Base-by-base conservation (phyloP, 176 grass and related monocot genomes). In the Aegilops tauschii region DNA sequence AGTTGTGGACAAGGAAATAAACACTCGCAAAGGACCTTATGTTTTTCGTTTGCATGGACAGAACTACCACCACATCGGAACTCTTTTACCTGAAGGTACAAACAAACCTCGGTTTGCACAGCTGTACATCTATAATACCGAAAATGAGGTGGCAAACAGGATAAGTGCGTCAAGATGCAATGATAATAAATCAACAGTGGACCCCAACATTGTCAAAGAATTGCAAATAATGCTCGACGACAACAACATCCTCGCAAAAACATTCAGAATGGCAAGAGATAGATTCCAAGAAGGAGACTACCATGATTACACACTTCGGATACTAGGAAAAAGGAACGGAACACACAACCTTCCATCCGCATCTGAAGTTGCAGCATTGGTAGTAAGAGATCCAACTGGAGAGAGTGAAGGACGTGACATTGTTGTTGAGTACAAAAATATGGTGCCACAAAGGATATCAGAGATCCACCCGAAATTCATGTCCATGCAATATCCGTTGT, bases 91-190 rank as follows among this genome's bases (percentile, higher is more conserved):
- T 34, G 8, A 59, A 42, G 67, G 30, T 14, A 25, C 23, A 0
- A 3, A 11, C 4, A 54, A 52, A 30, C 66, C 82, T 37, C 28
- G 32, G 1, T 84, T 73, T 21, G 40, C 82, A 3, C 82, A 77
- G 40, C 25, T 85, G 12, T 77, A 64, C 73, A 73, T 73, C 18
- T 44, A 73, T 13, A 21, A 73, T 5, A 45, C 36, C 1, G 69
- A 72, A 20, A 40, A 85, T 77, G 82, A 85, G 37, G 54, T 76
- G 16, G 23, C 40, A 25, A 85, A 85, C 30, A 84, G 44, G 35
- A 85, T 85, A 18, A 77, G 1, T 52, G 49, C 83, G 30, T 11
- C 75, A 7, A 32, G 27, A 61, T 21, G 56, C 20, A 61, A 61
- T 61, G 56, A n/a, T 61, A n/a, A n/a, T 8, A 54, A 16, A 54